Evolutionary conservation across 2,329 filamentous ascomycete genomes (phyloP).

Genomic region (Chrysoporthe cubensis): DNA sequence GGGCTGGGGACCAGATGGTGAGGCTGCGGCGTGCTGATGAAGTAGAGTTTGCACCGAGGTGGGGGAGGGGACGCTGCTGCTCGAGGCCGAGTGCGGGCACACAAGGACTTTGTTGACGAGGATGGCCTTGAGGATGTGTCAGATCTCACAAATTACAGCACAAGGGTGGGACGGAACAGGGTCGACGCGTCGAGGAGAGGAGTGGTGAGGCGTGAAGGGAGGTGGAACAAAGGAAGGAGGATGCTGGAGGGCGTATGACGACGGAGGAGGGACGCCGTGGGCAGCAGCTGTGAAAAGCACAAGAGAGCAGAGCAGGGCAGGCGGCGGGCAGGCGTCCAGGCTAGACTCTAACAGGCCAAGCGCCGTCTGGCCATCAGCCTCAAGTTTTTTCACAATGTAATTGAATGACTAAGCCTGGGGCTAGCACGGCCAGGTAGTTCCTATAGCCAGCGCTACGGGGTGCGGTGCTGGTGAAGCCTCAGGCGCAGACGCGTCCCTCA

Average conservation of each 20-base stretch:
- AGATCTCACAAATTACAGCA: neutral
- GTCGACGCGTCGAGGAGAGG: neutral
- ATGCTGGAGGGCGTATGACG: neutral
- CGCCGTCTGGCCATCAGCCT: conserved; percentile 3
- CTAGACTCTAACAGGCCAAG: conserved; percentile 6
- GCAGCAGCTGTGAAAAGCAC: conserved; percentile 5
- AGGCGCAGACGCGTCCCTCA: too few species aligned
- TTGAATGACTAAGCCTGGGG: conserved; percentile 9
- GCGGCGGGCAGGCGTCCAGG: conserved; percentile 5
- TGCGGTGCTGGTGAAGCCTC: neutral
- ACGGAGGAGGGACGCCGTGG: neutral
- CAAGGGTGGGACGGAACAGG: neutral
- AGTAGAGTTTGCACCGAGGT: conserved; percentile 24
- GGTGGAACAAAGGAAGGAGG: neutral
- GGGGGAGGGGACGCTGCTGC: conserved; percentile 24
- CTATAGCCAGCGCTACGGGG: too few species aligned
- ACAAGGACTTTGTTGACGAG: conserved; percentile 2
- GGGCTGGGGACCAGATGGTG: neutral
- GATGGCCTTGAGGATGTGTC: neutral
- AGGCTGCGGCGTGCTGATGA: neutral
- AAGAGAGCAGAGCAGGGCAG: neutral
- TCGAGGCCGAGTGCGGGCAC: neutral
- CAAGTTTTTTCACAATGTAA: neutral
- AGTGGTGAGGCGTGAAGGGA: neutral
- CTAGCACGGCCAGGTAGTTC: too few species aligned